phyloP scores from a whole-genome alignment of 2,329 filamentous ascomycete genomes.

The Fusarium robinianum region DNA sequence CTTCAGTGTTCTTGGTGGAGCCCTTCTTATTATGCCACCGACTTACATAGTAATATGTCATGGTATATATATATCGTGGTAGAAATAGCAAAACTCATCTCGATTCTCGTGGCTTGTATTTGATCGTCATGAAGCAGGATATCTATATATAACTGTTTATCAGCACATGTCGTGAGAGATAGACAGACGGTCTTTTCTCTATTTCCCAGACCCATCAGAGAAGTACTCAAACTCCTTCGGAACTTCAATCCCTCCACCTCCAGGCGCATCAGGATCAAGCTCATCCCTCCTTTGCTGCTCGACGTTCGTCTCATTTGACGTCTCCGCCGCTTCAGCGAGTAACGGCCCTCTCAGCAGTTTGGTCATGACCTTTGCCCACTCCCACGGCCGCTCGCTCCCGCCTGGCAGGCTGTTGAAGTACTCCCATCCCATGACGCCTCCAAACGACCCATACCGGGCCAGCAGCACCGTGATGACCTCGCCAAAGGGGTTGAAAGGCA shows the following conservation, averaged over 20 bases:
- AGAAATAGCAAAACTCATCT: too few relatives aligned
- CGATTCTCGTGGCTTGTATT: too few relatives aligned
- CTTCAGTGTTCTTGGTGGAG: too few relatives aligned
- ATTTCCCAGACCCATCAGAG: constrained; percentile 37
- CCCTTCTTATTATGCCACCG: too few relatives aligned
- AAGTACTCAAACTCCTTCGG: constrained; percentile 44
- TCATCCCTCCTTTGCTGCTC: constrained; percentile 3
- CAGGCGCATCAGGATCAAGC: constrained; percentile 35
- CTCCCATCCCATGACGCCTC: constrained; percentile 94
- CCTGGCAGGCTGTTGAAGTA: constrained; percentile 83
- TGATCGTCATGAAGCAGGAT: too few relatives aligned
- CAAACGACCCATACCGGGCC: constrained; percentile 68
- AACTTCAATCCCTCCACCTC: constrained; percentile 35
- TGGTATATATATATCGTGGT: too few relatives aligned
- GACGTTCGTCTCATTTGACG: neutral
- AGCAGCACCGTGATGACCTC: constrained; percentile 49
- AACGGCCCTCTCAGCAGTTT: constrained; percentile 42
- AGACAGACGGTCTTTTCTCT: too few relatives aligned
- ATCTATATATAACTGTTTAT: too few relatives aligned
- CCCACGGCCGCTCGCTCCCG: constrained; percentile 66
- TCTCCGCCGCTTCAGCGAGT: constrained; percentile 1
- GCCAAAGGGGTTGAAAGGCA: constrained; percentile 53
- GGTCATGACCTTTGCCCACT: constrained; percentile 76
- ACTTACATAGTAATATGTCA: too few relatives aligned
- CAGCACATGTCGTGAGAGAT: too few relatives aligned